phyloP scores from a whole-genome alignment of 805 yeast species.

The Torulaspora quercuum region DNA sequence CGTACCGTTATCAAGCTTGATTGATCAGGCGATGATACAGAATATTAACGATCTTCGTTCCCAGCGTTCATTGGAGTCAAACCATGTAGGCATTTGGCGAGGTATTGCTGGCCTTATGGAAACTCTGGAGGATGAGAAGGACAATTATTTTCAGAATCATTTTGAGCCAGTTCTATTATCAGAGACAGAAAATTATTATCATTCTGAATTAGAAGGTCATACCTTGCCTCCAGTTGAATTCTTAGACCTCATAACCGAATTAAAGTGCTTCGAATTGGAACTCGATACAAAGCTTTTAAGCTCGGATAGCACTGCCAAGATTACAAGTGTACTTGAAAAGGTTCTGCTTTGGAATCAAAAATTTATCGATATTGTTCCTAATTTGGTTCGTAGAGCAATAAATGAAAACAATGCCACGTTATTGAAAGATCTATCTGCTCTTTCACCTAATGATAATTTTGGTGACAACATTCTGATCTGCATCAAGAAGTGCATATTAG shows the following conservation, averaged over 20 bases:
- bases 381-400: constrained; percentile 16
- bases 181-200: constrained; percentile 55
- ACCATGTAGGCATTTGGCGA: constrained; percentile 44
- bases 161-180: constrained; percentile 66
- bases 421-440: constrained; percentile 18
- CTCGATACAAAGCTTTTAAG: constrained; percentile 23
- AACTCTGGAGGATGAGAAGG: constrained; percentile 51
- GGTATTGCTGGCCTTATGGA: constrained; percentile 70
- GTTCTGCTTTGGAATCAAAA: constrained; percentile 24
- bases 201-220: constrained; percentile 44
- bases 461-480: constrained; percentile 15
- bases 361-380: constrained; percentile 11
- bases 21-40: constrained; percentile 47
- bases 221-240: constrained; percentile 52
- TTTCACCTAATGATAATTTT: constrained; percentile 19
- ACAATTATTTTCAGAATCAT: constrained; percentile 56
- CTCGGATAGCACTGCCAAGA: constrained; percentile 25
- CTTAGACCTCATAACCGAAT: constrained; percentile 47
- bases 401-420: constrained; percentile 11
- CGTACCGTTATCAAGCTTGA: constrained; percentile 44
- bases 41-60: constrained; percentile 38
- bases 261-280: constrained; percentile 60
- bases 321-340: constrained; percentile 21
- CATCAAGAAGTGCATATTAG: constrained; percentile 18
- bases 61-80: constrained; percentile 55